Conservation (phyloP, 2,329 filamentous ascomycete species). For the Venturia nashicola region DNA sequence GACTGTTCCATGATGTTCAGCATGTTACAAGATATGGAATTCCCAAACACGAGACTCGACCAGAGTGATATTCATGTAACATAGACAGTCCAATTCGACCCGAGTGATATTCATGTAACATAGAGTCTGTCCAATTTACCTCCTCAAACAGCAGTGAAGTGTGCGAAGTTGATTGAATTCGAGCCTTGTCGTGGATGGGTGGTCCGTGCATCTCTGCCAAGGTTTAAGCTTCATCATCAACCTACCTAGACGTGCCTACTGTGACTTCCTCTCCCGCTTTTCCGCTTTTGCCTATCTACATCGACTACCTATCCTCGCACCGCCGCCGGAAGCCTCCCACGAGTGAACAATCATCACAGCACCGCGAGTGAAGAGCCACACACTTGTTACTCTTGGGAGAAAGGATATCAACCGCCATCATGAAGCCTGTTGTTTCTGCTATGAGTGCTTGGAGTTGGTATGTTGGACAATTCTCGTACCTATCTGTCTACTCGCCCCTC, state of each 20-base stretch:
- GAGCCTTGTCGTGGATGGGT: not conserved
- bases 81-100: too few species aligned
- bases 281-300: not conserved
- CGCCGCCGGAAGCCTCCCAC: too few species aligned
- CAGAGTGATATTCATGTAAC: too few species aligned
- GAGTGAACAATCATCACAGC: too few species aligned
- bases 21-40: not conserved
- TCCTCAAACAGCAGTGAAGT: not conserved
- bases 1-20: not conserved
- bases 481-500: too few species aligned
- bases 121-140: too few species aligned
- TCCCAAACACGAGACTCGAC: not conserved
- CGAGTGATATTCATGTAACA: too few species aligned
- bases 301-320: not conserved
- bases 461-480: constrained; percentile 21
- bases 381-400: too few species aligned
- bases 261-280: not conserved
- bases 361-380: too few species aligned
- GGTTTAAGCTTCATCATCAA: not conserved
- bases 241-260: not conserved
- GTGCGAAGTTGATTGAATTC: not conserved
- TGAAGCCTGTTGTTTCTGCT: constrained; percentile 91
- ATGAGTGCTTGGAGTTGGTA: constrained; percentile 95
- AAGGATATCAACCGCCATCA: constrained; percentile 35
- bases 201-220: not conserved